Evolutionary conservation across 495 filamentous ascomycete genomes (phyloP), one percentile per base, ranked within the genome.

Genomic region (Bacidia gigantensis): DNA sequence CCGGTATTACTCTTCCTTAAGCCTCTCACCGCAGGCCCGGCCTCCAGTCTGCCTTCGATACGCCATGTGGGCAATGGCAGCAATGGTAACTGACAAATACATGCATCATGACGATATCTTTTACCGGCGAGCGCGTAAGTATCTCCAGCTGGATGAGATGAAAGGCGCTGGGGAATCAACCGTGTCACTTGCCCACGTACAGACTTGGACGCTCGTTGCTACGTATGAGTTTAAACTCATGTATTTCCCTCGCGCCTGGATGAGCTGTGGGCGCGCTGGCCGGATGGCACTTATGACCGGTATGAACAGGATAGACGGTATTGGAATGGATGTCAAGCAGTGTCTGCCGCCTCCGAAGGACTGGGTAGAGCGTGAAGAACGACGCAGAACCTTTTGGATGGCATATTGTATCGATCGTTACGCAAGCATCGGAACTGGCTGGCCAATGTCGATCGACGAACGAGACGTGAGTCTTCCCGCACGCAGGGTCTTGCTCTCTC

Each of bases 201-300:
- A 97, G 65, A 76, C 86, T 2, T 92, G 93, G 77, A 67, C 81
- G 10, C 69, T 99, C 3, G 76, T 94, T 47, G 75, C 79, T 2
- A 77, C 75, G 0, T 96, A 94, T 60, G 92, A 99, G 63, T 97
- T 96, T 64, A 93, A 89, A 67, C 83, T 86, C 76, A 96, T 99
- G 86, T 94, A 86, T 64, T 99, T 99, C 58, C 92, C 92, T 1
- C 73, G 93, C 39, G 93, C 93, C 2, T 99, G 92, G 92, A 76
- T 96, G 67, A 95, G 85, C 51, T 80, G 84, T 10, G 93, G 90
- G 14, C 76, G 86, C 48, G 83, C 81, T 2, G 76, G 81, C 12
- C 73, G 92, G 52, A 64, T 95, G 51, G 74, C 76, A 41, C 79
- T 93, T 56, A 97, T 97, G 93, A 86, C 96, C 73, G 86, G 89